Evolutionary conservation across 768 basidiomycete species (phyloP).

Genomic region (Cubamyces sp.): DNA sequence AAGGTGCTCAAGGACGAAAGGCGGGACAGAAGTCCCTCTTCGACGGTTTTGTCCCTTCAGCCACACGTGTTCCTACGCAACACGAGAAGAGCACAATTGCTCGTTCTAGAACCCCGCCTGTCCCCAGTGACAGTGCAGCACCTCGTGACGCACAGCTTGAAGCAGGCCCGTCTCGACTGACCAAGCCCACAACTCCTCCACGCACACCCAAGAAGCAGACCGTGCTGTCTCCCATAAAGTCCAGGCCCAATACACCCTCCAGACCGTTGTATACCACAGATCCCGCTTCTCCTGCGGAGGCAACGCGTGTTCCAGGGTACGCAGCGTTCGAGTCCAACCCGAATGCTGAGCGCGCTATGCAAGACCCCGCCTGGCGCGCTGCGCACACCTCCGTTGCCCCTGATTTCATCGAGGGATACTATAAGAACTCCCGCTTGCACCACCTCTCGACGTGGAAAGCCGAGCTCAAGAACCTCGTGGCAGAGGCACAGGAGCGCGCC

Average conservation of each 20-base stretch:
- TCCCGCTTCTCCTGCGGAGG: constrained; percentile 46
- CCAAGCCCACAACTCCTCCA: constrained; percentile 15
- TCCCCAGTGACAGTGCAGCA: no score
- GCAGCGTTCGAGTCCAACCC: constrained; percentile 71
- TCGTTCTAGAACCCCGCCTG: background rate
- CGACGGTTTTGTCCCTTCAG: constrained; percentile 26
- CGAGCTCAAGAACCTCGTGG: constrained; percentile 79
- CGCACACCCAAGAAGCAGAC: constrained; percentile 26
- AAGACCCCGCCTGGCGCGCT: constrained; percentile 81
- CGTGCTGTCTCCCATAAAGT: constrained; percentile 3
- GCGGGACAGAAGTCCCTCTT: constrained; percentile 43
- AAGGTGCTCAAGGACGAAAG: constrained; percentile 52
- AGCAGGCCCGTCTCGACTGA: constrained; percentile 8
- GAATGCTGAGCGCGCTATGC: constrained; percentile 78
- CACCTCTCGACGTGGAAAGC: constrained; percentile 92
- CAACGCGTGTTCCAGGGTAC: constrained; percentile 60
- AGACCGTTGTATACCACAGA: constrained; percentile 46
- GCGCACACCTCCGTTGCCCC: constrained; percentile 86
- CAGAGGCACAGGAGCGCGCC: constrained; percentile 74
- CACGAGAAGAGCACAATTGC: background rate
- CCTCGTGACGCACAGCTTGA: background rate
- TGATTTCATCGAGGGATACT: constrained; percentile 79
- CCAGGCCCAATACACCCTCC: constrained; percentile 18
- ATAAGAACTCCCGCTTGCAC: constrained; percentile 86
- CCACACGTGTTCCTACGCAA: background rate